Conservation (phyloP, 164 flowering plant genomes). For the Berberis thunbergii region DNA sequence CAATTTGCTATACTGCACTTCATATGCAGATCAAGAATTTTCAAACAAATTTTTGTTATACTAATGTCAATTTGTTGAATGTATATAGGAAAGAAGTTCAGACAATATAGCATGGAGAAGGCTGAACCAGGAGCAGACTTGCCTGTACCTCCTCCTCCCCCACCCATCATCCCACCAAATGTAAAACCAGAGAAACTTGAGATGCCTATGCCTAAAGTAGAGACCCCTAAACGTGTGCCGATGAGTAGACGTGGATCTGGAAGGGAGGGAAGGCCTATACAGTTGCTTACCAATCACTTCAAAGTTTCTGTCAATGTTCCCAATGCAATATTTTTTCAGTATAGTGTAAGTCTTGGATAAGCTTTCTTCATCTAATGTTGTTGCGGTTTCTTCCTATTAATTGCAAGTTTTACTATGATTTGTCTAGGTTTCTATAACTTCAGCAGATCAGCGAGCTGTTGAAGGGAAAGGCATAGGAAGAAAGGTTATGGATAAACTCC, state of each 20-base stretch:
- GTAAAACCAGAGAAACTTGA: background rate
- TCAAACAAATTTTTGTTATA: no score
- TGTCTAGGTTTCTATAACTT: conserved; percentile 49
- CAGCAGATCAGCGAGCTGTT: conserved; percentile 35
- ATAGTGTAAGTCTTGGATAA: conserved; percentile 31
- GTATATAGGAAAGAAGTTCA: no score
- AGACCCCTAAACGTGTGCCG: conserved; percentile 21
- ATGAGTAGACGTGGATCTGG: conserved; percentile 50
- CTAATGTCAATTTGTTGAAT: no score
- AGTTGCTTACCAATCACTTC: conserved; percentile 59
- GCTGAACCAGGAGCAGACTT: no score
- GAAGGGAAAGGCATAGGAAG: conserved; percentile 54
- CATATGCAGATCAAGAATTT: no score
- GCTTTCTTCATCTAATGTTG: background rate
- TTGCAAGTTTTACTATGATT: background rate
- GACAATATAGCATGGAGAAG: no score
- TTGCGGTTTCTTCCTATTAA: background rate
- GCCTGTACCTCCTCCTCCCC: background rate
- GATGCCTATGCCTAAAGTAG: background rate
- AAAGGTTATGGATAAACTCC: conserved; percentile 47
- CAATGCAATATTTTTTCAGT: conserved; percentile 53
- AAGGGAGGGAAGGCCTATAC: conserved; percentile 32
- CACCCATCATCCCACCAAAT: background rate
- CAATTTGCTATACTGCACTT: no score
- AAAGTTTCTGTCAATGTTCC: conserved; percentile 40